Percentiles rank a stretch among this genome's conserved stretches.
Evolutionary conservation across 2,329 filamentous ascomycete genomes (phyloP).

Genomic region (Colletotrichum filicis): DNA sequence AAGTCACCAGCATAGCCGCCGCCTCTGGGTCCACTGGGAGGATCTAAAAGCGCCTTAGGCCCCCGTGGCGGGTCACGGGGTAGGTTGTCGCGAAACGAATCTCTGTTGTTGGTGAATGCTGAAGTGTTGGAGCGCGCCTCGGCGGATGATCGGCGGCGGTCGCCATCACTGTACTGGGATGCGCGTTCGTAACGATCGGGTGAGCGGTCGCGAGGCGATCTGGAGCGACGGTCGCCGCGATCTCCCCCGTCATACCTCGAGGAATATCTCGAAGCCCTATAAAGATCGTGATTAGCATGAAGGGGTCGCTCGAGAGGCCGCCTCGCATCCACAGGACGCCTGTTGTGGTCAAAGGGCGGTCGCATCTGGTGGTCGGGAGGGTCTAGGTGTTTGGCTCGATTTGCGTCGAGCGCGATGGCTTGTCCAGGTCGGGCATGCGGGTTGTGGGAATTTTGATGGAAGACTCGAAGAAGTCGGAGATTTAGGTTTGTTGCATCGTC

Average conservation of each 20-base stretch:
- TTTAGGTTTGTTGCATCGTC: constrained; percentile 14
- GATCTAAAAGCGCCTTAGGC: constrained; percentile 81
- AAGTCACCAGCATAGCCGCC: constrained; percentile 75
- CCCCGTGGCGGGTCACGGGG: constrained; percentile 81
- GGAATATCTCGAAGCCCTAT: constrained; percentile 64
- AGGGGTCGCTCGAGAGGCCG: constrained; percentile 24
- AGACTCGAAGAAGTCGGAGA: background rate
- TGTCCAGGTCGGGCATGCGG: constrained; percentile 5
- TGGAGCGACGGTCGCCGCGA: constrained; percentile 69
- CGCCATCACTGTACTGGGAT: constrained; percentile 69
- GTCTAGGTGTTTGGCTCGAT: background rate
- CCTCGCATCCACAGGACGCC: constrained; percentile 29
- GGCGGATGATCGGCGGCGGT: constrained; percentile 75
- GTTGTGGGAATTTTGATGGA: constrained; percentile 3
- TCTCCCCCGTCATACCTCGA: constrained; percentile 70
- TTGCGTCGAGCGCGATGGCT: constrained; percentile 4
- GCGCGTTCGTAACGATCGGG: constrained; percentile 71
- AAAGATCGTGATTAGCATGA: constrained; percentile 35
- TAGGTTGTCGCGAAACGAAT: constrained; percentile 57
- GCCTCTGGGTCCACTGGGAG: constrained; percentile 74
- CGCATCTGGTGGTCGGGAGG: constrained; percentile 25
- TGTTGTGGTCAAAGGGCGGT: constrained; percentile 21
- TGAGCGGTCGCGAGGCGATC: constrained; percentile 76
- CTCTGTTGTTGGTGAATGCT: constrained; percentile 71
- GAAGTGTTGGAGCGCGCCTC: constrained; percentile 67